These are phyloP conservation scores for button mushroom (Agaricus bisporus) DNA, from an alignment of 768 basidiomycete genomes.

Conservation along the genomic window DNA sequence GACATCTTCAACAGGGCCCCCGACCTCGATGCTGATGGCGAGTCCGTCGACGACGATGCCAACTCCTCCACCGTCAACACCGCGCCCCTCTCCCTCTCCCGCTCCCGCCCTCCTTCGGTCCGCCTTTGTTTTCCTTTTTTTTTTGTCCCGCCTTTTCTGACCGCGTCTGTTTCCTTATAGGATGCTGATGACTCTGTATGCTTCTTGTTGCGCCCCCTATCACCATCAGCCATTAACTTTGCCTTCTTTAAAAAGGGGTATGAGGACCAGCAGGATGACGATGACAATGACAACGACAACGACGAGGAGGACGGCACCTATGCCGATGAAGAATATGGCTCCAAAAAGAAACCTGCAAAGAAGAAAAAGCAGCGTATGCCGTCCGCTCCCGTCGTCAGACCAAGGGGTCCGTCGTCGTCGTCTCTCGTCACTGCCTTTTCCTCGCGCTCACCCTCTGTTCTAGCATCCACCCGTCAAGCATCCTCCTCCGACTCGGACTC, in stretches of 20 bases:
- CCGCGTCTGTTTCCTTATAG: conserved; percentile 8
- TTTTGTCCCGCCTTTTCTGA: conserved; percentile 11
- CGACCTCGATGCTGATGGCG: conserved; percentile 60
- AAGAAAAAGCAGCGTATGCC: conserved; percentile 63
- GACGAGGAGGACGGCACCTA: conserved; percentile 75
- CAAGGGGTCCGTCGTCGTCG: conserved; percentile 43
- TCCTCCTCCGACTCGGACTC: conserved; percentile 77
- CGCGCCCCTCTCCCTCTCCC: conserved; percentile 18
- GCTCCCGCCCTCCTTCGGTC: conserved; percentile 32
- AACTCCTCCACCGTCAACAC: conserved; percentile 25
- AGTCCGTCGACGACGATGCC: conserved; percentile 53
- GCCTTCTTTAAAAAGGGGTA: conserved; percentile 28
- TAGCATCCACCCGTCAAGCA: conserved; percentile 45
- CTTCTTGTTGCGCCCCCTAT: conserved; percentile 16
- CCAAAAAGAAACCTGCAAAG: conserved; percentile 50
- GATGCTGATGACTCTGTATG: conserved; percentile 59
- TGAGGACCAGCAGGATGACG: conserved; percentile 55
- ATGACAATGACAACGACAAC: conserved; percentile 43
- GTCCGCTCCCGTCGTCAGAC: conserved; percentile 40
- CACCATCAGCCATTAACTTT: conserved; percentile 15
- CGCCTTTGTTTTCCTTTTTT: conserved; percentile 17
- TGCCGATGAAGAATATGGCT: conserved; percentile 66
- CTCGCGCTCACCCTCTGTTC: conserved; percentile 14
- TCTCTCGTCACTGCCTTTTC: conserved; percentile 12
- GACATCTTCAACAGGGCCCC: conserved; percentile 43